These are phyloP conservation scores for Aspergillus oerlinghausenensis DNA, from an alignment of 2,329 filamentous ascomycete genomes.

Conservation along the genomic window DNA sequence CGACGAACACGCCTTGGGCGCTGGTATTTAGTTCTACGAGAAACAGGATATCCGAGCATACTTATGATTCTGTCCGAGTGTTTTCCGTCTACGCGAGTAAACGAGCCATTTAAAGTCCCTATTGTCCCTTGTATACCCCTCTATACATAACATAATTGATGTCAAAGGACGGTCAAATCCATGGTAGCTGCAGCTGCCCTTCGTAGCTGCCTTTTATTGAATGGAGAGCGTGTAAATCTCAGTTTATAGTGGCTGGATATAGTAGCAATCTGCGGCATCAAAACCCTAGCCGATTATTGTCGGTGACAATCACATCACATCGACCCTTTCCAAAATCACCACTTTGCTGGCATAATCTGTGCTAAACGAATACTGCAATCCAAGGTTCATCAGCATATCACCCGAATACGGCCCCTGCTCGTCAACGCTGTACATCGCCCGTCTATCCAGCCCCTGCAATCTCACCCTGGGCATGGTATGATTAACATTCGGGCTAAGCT, in stretches of 20 bases:
- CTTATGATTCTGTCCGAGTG: too few relatives aligned
- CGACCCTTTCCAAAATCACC: slow-evolving; percentile 48
- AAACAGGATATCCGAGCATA: too few relatives aligned
- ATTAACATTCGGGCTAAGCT: slow-evolving; percentile 51
- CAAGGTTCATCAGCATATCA: slow-evolving; percentile 59
- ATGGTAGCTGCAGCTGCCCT: background rate
- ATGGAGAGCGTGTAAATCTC: background rate
- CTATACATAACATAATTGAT: background rate
- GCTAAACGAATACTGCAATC: slow-evolving; percentile 51
- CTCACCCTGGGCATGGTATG: slow-evolving; percentile 51
- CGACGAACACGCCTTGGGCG: too few relatives aligned
- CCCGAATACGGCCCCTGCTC: slow-evolving; percentile 53
- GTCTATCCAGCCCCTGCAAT: slow-evolving; percentile 54
- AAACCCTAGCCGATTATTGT: too few relatives aligned
- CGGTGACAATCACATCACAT: too few relatives aligned
- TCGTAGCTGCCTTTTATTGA: too few relatives aligned
- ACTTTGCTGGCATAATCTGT: slow-evolving; percentile 56
- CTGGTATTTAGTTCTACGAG: too few relatives aligned
- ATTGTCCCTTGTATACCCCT: background rate
- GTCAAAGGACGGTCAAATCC: background rate
- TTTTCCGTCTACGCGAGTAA: too few relatives aligned
- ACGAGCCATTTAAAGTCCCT: too few relatives aligned
- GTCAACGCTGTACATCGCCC: slow-evolving; percentile 51
- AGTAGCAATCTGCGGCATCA: too few relatives aligned
- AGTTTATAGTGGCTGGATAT: too few relatives aligned